Base-by-base conservation (phyloP, 176 grass and related monocot genomes). In the Rhynchospora tenuis region DNA sequence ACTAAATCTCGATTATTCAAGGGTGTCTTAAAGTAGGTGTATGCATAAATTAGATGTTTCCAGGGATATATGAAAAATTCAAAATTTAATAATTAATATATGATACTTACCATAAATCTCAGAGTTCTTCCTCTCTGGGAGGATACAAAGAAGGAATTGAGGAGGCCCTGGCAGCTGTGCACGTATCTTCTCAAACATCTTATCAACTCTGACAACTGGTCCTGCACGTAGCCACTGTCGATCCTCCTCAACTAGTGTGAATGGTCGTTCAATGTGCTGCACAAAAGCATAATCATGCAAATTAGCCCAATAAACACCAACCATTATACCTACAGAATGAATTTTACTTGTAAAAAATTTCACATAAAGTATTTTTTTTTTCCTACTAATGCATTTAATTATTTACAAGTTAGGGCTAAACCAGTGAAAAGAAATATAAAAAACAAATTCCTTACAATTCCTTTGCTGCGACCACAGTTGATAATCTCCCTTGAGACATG, bases 81-180 rank as follows among this genome's bases (percentile, higher is more conserved):
- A 31, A 67, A 38, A 67, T 67, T 38, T 67, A 33, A 38, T 3
- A 67, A 33, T 67, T 29, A 5, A 75, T 52, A 27, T 13, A 46
- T 2, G 15, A 45, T 27, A 58, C 64, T 77, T 82, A 98, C 95
- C 95, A 62, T 94, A 98, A 85, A 98, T 82, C 62, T 94, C 92
- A 81, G 87, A 98, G 68, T 92, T 98, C 62, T 98, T 94, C 65
- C 83, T 94, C 84, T 94, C 92, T 19, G 90, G 92, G 80, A 98
- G 85, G 89, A 98, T 86, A 86, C 95, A 98, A 9, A 98, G 92
- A n/a, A 98, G 77, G 90, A 98, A 98, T 52, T 93, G 57, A 59
- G 92, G 94, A 10, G 57, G 78, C 1, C 86, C 81, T 48, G 87
- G 88, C 62, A 97, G 87, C 60, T 62, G 82, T 86, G 80, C 68